A percentile compares a stretch with the other conserved stretches of the same genome.
These are phyloP conservation scores for Plasmodium yoelii DNA, from an alignment of 169 alveolate genomes.

Conservation along the genomic window DNA sequence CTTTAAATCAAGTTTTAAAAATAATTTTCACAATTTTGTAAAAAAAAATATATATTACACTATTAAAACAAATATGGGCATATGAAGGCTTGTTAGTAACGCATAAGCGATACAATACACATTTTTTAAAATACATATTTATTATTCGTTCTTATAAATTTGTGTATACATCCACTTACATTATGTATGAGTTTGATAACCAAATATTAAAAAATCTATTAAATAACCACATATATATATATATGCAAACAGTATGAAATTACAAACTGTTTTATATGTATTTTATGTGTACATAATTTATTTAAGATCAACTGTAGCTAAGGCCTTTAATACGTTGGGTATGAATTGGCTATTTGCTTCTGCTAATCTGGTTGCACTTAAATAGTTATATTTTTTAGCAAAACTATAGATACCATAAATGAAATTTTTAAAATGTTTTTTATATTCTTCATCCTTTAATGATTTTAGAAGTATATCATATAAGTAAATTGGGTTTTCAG, in stretches of 20 bases:
- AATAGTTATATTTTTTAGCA: slow-evolving; percentile 5
- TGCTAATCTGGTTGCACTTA: neutral
- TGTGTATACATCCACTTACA: neutral
- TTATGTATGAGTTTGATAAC: neutral
- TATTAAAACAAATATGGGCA: no score
- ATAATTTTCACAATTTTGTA: no score
- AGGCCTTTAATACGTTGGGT: neutral
- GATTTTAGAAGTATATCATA: neutral
- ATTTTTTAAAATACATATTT: no score
- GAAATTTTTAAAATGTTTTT: slow-evolving; percentile 6
- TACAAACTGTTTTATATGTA: neutral
- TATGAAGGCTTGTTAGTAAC: no score
- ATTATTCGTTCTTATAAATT: neutral
- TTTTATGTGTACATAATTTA: neutral
- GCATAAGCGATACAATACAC: no score
- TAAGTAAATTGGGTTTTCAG: neutral
- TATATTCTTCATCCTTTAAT: slow-evolving; percentile 2
- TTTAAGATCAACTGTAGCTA: neutral
- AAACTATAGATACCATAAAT: slow-evolving; percentile 13
- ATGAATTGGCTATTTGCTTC: neutral
- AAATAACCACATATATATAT: no score
- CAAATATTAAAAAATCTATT: neutral
- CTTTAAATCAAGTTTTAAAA: no score
- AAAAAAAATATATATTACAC: no score
- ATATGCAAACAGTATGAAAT: no score